Percentiles rank a stretch among this genome's conserved stretches.
Evolutionary conservation across 2,329 filamentous ascomycete species (phyloP).

Genomic region (Aspergillus novoparasiticus): DNA sequence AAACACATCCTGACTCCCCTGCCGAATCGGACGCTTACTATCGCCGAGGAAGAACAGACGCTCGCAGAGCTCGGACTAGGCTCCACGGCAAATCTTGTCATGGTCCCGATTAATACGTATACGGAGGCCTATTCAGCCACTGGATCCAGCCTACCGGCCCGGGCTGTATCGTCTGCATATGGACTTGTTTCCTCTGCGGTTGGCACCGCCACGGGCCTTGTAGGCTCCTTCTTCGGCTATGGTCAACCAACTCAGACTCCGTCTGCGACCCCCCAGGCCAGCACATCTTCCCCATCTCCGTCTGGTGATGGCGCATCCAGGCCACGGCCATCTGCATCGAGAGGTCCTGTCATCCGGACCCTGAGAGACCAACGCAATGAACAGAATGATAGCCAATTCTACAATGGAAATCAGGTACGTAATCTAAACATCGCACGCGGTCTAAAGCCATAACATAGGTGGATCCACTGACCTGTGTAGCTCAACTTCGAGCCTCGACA

Average conservation of each 20-base stretch:
- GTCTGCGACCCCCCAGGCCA: conserved; percentile 9
- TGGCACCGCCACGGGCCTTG: conserved; percentile 43
- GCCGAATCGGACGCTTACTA: conserved; percentile 73
- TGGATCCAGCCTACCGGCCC: conserved; percentile 42
- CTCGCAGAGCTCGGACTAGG: conserved; percentile 71
- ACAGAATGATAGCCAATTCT: conserved; percentile 69
- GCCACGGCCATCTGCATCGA: conserved; percentile 16
- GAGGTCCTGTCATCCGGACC: conserved; percentile 51
- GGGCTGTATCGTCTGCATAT: conserved; percentile 45
- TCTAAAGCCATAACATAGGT: background rate
- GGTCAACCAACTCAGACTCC: conserved; percentile 25
- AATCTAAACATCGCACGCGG: background rate
- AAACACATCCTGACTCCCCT: conserved; percentile 79
- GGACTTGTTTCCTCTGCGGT: conserved; percentile 47
- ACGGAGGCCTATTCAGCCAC: conserved; percentile 59
- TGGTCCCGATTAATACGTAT: conserved; percentile 69
- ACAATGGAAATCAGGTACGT: conserved; percentile 87
- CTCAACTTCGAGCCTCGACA: conserved; percentile 27
- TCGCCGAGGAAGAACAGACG: conserved; percentile 70
- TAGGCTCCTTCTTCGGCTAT: conserved; percentile 50
- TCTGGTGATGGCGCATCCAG: conserved; percentile 15
- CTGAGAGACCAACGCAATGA: conserved; percentile 58
- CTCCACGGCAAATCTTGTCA: conserved; percentile 79
- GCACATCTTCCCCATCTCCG: conserved; percentile 8
- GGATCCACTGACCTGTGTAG: conserved; percentile 12